Evolutionary conservation across 1,284 basidiomycete genomes (phyloP).

Genomic region (Boletus mariae): DNA sequence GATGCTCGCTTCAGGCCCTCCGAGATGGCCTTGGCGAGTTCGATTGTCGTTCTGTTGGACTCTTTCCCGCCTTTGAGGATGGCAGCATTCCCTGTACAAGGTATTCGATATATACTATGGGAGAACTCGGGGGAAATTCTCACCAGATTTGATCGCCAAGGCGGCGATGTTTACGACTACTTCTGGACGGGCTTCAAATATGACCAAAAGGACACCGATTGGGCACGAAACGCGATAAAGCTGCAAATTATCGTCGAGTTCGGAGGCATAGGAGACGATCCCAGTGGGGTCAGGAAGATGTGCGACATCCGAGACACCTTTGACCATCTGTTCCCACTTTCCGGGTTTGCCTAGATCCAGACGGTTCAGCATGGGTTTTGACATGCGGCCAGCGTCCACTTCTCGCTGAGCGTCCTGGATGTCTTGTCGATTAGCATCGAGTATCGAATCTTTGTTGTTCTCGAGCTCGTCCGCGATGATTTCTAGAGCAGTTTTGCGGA

Average conservation of each 20-base stretch:
- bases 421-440: slow-evolving; percentile 79
- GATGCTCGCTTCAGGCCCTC: slow-evolving; percentile 70
- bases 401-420: slow-evolving; percentile 77
- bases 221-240: slow-evolving; percentile 95
- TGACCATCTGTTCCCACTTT: slow-evolving; percentile 94
- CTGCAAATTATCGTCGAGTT: slow-evolving; percentile 84
- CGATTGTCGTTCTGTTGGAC: slow-evolving; percentile 72
- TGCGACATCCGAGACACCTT: slow-evolving; percentile 88
- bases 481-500: slow-evolving; percentile 70
- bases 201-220: slow-evolving; percentile 93
- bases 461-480: slow-evolving; percentile 69
- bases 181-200: slow-evolving; percentile 97
- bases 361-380: slow-evolving; percentile 77
- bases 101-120: slow-evolving; percentile 4
- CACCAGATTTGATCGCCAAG: slow-evolving; percentile 94
- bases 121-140: slow-evolving; percentile 19
- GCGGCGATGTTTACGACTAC: slow-evolving; percentile 98
- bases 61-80: slow-evolving; percentile 98
- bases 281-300: slow-evolving; percentile 85
- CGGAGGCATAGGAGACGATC: slow-evolving; percentile 81
- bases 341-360: slow-evolving; percentile 82
- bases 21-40: slow-evolving; percentile 80
- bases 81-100: slow-evolving; percentile 76
- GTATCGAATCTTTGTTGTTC: slow-evolving; percentile 60
- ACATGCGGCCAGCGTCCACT: slow-evolving; percentile 81